These are phyloP conservation scores for Fusarium anthophilum DNA, from an alignment of 2,329 filamentous ascomycete genomes.

Conservation along the genomic window DNA sequence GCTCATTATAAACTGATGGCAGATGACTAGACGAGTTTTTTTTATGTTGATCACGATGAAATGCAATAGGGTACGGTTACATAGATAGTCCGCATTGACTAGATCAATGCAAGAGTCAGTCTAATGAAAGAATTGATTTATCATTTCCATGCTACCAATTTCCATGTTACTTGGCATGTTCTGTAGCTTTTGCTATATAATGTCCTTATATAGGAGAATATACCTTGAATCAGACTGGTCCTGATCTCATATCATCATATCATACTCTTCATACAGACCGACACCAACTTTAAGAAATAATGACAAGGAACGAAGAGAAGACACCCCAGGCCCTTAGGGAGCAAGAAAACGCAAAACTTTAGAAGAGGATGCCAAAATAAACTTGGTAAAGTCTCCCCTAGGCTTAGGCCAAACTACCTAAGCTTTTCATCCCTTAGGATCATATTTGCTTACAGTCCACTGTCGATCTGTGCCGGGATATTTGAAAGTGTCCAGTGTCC, in stretches of 20 bases:
- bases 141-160: not conserved
- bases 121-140: constrained; percentile 1
- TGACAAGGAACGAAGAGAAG: not conserved
- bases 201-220: constrained; percentile 1
- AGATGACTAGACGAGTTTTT: constrained; percentile 31
- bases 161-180: not conserved
- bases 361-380: not conserved
- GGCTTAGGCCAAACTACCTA: not conserved
- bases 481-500: constrained; percentile 57
- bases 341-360: not conserved
- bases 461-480: constrained; percentile 63
- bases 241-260: not conserved
- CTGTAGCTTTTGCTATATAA: not conserved
- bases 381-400: not conserved
- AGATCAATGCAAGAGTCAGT: not conserved
- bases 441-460: constrained; percentile 53
- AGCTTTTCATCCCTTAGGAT: not conserved
- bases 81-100: constrained; percentile 2
- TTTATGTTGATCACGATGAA: constrained; percentile 27
- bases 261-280: not conserved
- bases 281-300: not conserved
- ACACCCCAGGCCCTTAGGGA: not conserved
- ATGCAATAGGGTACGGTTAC: constrained; percentile 9
- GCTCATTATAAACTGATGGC: constrained; percentile 7
- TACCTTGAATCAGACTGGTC: not conserved